Conservation (phyloP, 805 yeast species). For the Candida ficus region DNA sequence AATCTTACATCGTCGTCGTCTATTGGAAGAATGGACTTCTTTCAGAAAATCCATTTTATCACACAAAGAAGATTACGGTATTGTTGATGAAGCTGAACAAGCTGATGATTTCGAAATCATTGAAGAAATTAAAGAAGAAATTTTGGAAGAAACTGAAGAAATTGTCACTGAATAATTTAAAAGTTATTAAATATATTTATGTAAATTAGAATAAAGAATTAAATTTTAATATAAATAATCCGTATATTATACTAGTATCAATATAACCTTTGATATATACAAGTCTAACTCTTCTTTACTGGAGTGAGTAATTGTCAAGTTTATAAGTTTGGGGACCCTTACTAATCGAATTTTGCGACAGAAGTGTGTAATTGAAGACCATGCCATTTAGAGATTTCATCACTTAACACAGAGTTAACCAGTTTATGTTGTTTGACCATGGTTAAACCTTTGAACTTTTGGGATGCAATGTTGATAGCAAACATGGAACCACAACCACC, state of each 20-base stretch:
- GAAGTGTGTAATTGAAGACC: slow-evolving; percentile 80
- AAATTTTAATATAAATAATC: not conserved
- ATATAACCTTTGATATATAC: too few relatives aligned
- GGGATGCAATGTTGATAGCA: slow-evolving; percentile 72
- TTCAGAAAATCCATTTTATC: slow-evolving; percentile 59
- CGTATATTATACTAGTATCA: too few relatives aligned
- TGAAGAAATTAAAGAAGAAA: slow-evolving; percentile 70
- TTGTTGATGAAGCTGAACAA: slow-evolving; percentile 38
- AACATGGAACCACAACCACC: slow-evolving; percentile 99
- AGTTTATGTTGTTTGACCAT: slow-evolving; percentile 90
- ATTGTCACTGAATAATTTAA: slow-evolving; percentile 11
- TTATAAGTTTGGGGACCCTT: not conserved
- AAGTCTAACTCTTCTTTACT: too few relatives aligned
- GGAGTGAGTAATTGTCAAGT: not conserved
- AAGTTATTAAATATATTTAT: too few relatives aligned
- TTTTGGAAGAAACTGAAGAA: slow-evolving; percentile 40
- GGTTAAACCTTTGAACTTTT: slow-evolving; percentile 68
- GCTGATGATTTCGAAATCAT: slow-evolving; percentile 70
- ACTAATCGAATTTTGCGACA: not conserved
- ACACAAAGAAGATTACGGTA: slow-evolving; percentile 44
- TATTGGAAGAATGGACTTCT: slow-evolving; percentile 78
- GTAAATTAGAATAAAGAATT: slow-evolving; percentile 1
- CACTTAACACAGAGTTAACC: slow-evolving; percentile 75
- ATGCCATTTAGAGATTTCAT: slow-evolving; percentile 90
- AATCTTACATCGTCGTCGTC: slow-evolving; percentile 74